phyloP scores from a whole-genome alignment of 768 basidiomycete genomes.

The Porpolomopsis calyptriformis region DNA sequence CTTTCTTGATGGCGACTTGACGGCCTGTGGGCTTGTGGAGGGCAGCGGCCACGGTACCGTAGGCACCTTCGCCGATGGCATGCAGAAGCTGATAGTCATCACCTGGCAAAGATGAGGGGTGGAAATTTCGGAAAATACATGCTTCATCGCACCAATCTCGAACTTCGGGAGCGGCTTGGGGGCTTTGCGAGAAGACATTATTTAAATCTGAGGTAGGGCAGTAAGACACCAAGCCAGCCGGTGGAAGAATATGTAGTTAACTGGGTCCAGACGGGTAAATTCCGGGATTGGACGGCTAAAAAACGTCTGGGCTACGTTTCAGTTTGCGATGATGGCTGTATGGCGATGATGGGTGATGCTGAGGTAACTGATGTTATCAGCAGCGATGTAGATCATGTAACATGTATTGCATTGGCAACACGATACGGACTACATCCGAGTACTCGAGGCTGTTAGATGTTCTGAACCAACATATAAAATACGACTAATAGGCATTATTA shows the following conservation, averaged over 20 bases:
- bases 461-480: too few relatives aligned
- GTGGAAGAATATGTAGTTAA: conserved; percentile 23
- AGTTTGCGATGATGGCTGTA: too few relatives aligned
- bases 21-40: conserved; percentile 70
- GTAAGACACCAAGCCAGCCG: conserved; percentile 37
- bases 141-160: conserved; percentile 41
- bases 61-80: conserved; percentile 76
- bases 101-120: conserved; percentile 28
- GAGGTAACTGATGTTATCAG: too few relatives aligned
- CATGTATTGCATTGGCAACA: too few relatives aligned
- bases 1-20: conserved; percentile 92
- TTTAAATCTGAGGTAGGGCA: conserved; percentile 3
- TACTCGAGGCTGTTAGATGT: too few relatives aligned
- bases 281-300: too few relatives aligned
- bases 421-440: too few relatives aligned
- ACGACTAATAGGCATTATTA: too few relatives aligned
- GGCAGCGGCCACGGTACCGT: conserved; percentile 85
- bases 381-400: too few relatives aligned
- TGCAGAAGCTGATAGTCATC: conserved; percentile 67
- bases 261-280: too few relatives aligned
- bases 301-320: too few relatives aligned
- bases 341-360: too few relatives aligned
- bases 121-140: not conserved
- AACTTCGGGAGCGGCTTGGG: conserved; percentile 64
- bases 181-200: conserved; percentile 44